Conservation (phyloP, 768 basidiomycete genomes). For the Suillus weaverae region DNA sequence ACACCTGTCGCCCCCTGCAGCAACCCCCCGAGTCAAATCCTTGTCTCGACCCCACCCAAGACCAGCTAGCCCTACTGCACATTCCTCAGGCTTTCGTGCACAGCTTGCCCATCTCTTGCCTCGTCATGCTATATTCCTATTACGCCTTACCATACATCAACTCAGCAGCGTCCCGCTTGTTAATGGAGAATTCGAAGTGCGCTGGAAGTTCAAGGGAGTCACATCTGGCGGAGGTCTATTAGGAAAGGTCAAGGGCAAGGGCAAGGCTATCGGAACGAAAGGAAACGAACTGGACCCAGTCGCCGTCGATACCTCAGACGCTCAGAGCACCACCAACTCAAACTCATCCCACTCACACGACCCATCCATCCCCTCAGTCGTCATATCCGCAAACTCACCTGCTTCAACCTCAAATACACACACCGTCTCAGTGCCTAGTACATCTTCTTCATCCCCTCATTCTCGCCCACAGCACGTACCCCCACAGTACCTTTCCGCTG, state of each 20-base stretch:
- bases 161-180: constrained; percentile 73
- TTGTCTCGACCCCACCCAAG: neutral
- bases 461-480: constrained; percentile 10
- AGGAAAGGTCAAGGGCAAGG: constrained; percentile 38
- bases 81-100: constrained; percentile 44
- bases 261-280: constrained; percentile 4
- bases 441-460: constrained; percentile 20
- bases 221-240: constrained; percentile 43
- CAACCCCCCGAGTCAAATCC: neutral
- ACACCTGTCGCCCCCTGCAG: neutral
- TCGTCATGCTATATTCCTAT: constrained; percentile 65
- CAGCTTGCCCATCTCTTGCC: constrained; percentile 63
- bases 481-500: constrained; percentile 26
- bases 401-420: constrained; percentile 8
- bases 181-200: constrained; percentile 64
- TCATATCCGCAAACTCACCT: constrained; percentile 27
- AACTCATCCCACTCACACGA: constrained; percentile 23
- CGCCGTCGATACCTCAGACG: constrained; percentile 27
- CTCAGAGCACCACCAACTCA: constrained; percentile 29
- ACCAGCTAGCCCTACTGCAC: constrained; percentile 4
- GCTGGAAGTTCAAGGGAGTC: constrained; percentile 71
- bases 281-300: too few relatives aligned
- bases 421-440: constrained; percentile 24
- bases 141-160: constrained; percentile 61
- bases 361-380: constrained; percentile 25